Base-by-base conservation (phyloP, 352 stramenopile genomes). In the Phytopythium helicoides region DNA sequence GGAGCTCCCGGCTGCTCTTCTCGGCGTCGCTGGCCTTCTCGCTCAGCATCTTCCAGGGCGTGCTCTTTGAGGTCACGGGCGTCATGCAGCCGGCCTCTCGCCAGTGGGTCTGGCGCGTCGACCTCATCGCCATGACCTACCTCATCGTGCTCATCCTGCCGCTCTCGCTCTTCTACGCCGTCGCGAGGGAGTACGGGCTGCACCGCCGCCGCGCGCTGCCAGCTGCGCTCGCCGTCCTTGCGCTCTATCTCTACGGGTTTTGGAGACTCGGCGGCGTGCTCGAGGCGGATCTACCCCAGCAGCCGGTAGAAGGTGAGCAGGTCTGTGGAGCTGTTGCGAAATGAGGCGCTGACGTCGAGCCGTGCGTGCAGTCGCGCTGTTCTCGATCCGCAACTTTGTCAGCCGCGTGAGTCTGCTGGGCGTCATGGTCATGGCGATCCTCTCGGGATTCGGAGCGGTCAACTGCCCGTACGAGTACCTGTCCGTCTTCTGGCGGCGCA, bases 381-480 rank as follows among this genome's bases (percentile, higher is more conserved):
- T 94, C 34, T 89, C 83, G 25, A 87, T 94, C 44, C 70, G 73
- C 16, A 86, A 87, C 44, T 87, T 91, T 58, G 81, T 94, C 47
- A 94, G 83, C 54, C 76, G 83, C 37, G 81, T 92, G 53, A 89
- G 79, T 66, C 55, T 94, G 16, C 55, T 94, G 28, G 83, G 83
- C 7, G 83, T 94, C 21, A 66, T 91, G 41, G 86, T 94, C 44
- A 92, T 94, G 81, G 83, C 83, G 15, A 37, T 92, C 12, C 66
- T 94, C 37, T 94, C 83, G 0, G 83, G 83, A 0, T 94, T 94
- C 56, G 83, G 83, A 39, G 83, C 83, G 8, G 81, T 94, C 25
- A 89, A 94, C 60, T 90, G 76, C 50, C 83, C 83, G 35, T 94
- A 94, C 65, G 83, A 94, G 62, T 89, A 89, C 60, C 71, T 94